These are phyloP conservation scores for Polyporus tsugae DNA, from an alignment of 1,284 basidiomycete genomes.

Conservation along the genomic window DNA sequence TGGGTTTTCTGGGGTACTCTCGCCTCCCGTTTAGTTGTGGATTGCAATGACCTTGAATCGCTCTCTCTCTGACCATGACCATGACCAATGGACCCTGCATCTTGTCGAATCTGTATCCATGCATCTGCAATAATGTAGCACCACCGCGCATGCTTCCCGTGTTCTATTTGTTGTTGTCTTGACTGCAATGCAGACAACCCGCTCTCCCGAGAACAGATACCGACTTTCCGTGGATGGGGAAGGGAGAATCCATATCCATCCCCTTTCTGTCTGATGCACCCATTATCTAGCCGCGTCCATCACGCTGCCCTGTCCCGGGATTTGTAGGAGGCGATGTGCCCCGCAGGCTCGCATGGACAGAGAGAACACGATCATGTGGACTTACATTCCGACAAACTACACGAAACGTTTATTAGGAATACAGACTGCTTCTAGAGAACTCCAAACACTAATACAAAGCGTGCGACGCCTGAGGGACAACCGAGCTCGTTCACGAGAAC, in stretches of 20 bases:
- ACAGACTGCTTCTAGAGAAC: not conserved
- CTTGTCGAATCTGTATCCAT: slow-evolving; percentile 6
- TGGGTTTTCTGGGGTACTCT: too few relatives aligned
- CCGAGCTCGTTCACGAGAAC: slow-evolving; percentile 20
- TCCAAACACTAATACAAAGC: not conserved
- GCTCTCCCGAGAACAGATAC: too few relatives aligned
- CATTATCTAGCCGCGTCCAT: too few relatives aligned
- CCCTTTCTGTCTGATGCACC: too few relatives aligned
- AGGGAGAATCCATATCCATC: too few relatives aligned
- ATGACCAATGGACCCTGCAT: not conserved
- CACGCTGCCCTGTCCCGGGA: too few relatives aligned
- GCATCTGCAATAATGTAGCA: slow-evolving; percentile 5
- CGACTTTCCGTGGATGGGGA: too few relatives aligned
- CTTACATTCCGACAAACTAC: not conserved
- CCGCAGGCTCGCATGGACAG: too few relatives aligned
- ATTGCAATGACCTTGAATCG: not conserved
- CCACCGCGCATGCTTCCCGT: not conserved
- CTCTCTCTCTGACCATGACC: not conserved
- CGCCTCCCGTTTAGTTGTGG: not conserved
- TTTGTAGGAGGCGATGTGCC: too few relatives aligned
- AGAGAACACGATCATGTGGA: too few relatives aligned
- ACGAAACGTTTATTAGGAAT: not conserved
- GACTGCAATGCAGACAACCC: too few relatives aligned
- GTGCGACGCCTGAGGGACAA: not conserved
- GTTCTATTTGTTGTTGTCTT: not conserved